phyloP scores from a whole-genome alignment of 148 eudicot genomes.

The Silene conica region DNA sequence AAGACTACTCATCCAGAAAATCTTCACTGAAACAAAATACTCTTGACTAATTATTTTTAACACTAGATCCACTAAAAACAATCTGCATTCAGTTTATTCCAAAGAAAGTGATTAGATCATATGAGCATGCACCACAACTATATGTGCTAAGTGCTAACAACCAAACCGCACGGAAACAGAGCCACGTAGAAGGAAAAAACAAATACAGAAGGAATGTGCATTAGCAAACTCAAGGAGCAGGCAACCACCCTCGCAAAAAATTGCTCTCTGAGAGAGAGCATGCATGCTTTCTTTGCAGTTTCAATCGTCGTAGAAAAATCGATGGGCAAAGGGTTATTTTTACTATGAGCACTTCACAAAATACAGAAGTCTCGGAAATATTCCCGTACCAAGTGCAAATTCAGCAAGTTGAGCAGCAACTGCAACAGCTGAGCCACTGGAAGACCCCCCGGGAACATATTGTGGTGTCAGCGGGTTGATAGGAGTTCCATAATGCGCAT shows the following conservation, averaged over 20 bases:
- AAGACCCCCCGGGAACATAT: constrained; percentile 80
- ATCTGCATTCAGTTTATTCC: constrained; percentile 1
- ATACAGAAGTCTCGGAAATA: background rate
- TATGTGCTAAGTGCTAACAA: background rate
- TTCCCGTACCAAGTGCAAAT: constrained; percentile 69
- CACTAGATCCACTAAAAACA: background rate
- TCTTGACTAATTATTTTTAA: background rate
- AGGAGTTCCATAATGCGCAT: constrained; percentile 73
- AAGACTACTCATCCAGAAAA: background rate
- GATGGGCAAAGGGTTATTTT: background rate
- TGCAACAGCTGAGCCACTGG: constrained; percentile 94
- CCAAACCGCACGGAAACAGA: background rate
- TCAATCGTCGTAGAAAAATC: background rate
- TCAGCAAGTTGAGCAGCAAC: constrained; percentile 76
- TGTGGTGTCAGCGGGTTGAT: constrained; percentile 63
- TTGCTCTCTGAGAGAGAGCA: background rate
- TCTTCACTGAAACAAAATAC: background rate
- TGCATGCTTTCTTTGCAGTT: background rate
- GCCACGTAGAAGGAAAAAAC: background rate
- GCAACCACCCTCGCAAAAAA: background rate
- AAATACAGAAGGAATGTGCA: background rate
- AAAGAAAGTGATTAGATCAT: constrained; percentile 2
- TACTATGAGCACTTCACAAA: background rate
- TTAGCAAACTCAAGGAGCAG: background rate
- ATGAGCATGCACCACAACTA: background rate